Percentiles rank a stretch among this genome's conserved stretches.
Evolutionary conservation across 257 asterid genomes (phyloP).

Genomic region (Nyctanthes arbortristis): DNA sequence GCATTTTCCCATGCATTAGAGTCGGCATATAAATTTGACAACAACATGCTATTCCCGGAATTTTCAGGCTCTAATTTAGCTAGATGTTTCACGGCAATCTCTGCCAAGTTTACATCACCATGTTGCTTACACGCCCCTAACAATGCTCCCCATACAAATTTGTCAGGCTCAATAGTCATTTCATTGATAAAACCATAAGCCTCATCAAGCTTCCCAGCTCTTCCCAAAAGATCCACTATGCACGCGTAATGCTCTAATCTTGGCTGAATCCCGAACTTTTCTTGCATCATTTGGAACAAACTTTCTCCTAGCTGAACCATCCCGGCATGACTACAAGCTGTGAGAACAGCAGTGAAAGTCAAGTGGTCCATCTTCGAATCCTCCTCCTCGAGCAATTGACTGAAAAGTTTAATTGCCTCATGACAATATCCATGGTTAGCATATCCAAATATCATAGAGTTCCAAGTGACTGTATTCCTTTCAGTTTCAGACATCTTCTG

Average conservation of each 20-base stretch:
- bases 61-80: constrained; percentile 65
- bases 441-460: constrained; percentile 71
- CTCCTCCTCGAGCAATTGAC: constrained; percentile 45
- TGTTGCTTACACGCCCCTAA: constrained; percentile 73
- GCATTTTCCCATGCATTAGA: constrained; percentile 53
- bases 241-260: constrained; percentile 82
- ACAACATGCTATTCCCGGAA: constrained; percentile 47
- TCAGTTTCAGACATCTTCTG: constrained; percentile 32
- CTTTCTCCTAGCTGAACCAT: constrained; percentile 54
- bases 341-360: constrained; percentile 70
- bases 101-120: constrained; percentile 51
- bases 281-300: constrained; percentile 55
- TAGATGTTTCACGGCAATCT: constrained; percentile 53
- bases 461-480: constrained; percentile 63
- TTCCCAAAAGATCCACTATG: constrained; percentile 68
- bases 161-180: constrained; percentile 61
- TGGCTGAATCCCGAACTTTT: constrained; percentile 46
- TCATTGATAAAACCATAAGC: constrained; percentile 50
- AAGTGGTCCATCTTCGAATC: constrained; percentile 52
- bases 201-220: constrained; percentile 56
- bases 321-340: constrained; percentile 67
- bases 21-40: constrained; percentile 53
- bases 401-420: constrained; percentile 55
- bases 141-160: constrained; percentile 73
- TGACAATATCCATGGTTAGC: constrained; percentile 65